Conservation (phyloP, 192 early-diverging fungal species). For the Dissophora globulifera region DNA sequence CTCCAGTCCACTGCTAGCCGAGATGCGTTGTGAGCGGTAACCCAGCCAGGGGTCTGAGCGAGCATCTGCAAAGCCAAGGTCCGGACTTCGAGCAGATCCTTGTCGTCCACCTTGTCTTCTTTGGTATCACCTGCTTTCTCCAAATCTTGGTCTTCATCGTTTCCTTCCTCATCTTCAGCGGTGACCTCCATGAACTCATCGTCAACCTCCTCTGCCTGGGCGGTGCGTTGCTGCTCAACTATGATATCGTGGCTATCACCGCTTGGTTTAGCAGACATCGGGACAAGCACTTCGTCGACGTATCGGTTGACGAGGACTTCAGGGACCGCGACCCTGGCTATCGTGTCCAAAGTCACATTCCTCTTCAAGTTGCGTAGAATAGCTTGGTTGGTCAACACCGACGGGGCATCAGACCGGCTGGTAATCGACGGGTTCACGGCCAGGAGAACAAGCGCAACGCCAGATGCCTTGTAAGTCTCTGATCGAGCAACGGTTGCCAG, state of each 20-base stretch:
- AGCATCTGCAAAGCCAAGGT: slow-evolving; percentile 17
- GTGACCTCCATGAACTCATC: no score
- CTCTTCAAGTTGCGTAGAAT: neutral
- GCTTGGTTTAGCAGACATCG: slow-evolving; percentile 14
- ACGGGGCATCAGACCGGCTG: neutral
- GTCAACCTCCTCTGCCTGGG: no score
- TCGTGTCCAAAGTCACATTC: slow-evolving; percentile 17
- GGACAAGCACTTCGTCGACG: slow-evolving; percentile 25
- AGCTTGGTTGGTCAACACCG: neutral
- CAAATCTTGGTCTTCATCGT: no score
- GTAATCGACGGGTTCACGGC: slow-evolving; percentile 2
- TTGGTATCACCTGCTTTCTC: no score
- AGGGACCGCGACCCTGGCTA: slow-evolving; percentile 17
- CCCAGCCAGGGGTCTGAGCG: slow-evolving; percentile 9
- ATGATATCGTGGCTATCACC: no score
- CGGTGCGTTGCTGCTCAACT: no score
- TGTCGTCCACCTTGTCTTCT: neutral
- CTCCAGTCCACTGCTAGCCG: slow-evolving; percentile 28
- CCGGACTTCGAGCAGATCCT: slow-evolving; percentile 27
- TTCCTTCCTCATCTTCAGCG: no score
- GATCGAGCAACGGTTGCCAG: slow-evolving; percentile 13
- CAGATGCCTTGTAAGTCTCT: slow-evolving; percentile 16
- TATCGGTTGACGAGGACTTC: slow-evolving; percentile 22
- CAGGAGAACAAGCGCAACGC: slow-evolving; percentile 28
- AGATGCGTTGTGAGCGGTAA: slow-evolving; percentile 18